Evolutionary conservation across 2,329 filamentous ascomycete genomes (phyloP), one percentile per base, ranked within the genome.

Genomic region (Rutstroemia sydowiana): DNA sequence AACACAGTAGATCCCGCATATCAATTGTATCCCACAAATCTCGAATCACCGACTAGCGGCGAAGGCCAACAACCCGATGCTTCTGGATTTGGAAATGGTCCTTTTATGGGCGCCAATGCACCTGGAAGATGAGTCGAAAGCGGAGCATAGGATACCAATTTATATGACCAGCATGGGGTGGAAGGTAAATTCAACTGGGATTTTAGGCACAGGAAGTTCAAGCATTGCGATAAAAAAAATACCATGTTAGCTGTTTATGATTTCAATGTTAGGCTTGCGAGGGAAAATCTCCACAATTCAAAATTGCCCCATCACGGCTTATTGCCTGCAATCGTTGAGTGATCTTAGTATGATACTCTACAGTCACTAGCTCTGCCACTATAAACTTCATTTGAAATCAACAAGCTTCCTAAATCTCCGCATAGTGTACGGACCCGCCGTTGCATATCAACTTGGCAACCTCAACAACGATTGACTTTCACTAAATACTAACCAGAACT

Each of bases 21-120:
- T 41, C 62, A 64, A 48, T 65, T 64, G 48, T 66, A 65, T 43
- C 60, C 60, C 0, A 55, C 58, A 2, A 55, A 49, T 14, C 48
- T 58, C 18, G 63, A 64, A 37, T 46, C 52, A 18, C 56, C 56
- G 13, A 21, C 56, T 5, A 60, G 55, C 37, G 40, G 44, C 5
- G 58, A 60, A 20, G 41, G 40, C 23, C 55, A 57, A 20, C 55
- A 57, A 16, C 55, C 30, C 16, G 59, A 61, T 42, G 40, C 48
- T n/a, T 53, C 54, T n/a, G 42, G 31, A 9, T 65, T 59, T 46
- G 60, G 60, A 3, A 62, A 57, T 32, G 62, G 59, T 47, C 58
- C 64, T 26, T 66, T 67, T 46, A 67, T 67, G 65, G 65, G 63
- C n/a, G 63, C 64, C 2, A 65, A 66, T 50, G 63, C 64, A 8